Evolutionary conservation across 352 stramenopile genomes (phyloP), one percentile per base, ranked within the genome.

Genomic region (Pythium angustatum): DNA sequence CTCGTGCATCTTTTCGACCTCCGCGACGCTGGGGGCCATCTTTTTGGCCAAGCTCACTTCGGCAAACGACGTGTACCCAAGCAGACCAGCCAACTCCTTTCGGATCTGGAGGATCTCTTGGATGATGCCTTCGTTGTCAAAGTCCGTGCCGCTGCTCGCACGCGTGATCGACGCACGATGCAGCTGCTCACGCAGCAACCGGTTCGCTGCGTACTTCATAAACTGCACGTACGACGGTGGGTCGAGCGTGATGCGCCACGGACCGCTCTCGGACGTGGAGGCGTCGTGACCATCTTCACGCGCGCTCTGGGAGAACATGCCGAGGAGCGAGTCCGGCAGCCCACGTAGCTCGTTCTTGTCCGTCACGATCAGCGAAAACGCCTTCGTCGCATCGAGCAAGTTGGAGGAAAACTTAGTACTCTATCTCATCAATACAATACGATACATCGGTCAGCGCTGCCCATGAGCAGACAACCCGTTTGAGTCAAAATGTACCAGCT

Each of bases 361-460:
- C 0, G 84, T 91, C 12, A 99, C 74, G 17, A 81, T 81, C 21
- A 99, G 74, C 33, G 86, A 86, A 69, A 96, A 99, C 15, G 83
- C 83, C 76, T 99, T 99, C 26, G 96, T 99, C 1, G 93, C 90
- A 72, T 99, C 97, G 36, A 99, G 82, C 34, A 99, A 78, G 75
- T 99, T 99, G 67, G 98, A 98, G 38, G 82, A 91, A 59, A 99
- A 99, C 50, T 95, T 96, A 36, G 91, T 98, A 33, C 82, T 96
- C 85, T 94, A 17, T n/a, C n/a, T n/a, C n/a, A n/a, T n/a, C n/a
- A n/a, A n/a, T n/a, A n/a, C n/a, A n/a, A n/a, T n/a, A n/a, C n/a
- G n/a, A n/a, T n/a, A n/a, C n/a, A n/a, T n/a, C n/a, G n/a, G n/a
- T n/a, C n/a, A n/a, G n/a, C n/a, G n/a, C n/a, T n/a, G n/a, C n/a